Base-by-base conservation (phyloP, 805 yeast species). In the Cyberlindnera suaveolens region DNA sequence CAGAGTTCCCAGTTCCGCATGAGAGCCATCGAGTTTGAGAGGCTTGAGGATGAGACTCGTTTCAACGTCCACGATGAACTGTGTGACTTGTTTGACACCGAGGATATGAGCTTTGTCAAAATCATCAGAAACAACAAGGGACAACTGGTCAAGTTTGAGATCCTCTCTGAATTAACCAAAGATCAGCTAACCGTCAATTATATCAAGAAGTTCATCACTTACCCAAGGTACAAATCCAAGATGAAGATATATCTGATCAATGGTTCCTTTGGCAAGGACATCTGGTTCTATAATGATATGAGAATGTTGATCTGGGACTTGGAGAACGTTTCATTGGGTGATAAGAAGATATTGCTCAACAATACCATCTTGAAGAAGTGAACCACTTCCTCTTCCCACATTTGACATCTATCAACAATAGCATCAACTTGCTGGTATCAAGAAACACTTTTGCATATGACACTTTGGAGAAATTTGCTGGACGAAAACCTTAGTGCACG, bases 171-270 rank as follows among this genome's bases (percentile, higher is more conserved):
- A 2, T 18, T 49, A 23, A 38, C 43, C 5, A 44, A 41, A 18
- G 17, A 41, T 20, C 40, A 47, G 3, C 36, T 58, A 14, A 43
- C 37, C 10, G 49, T 56, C 35, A 48, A 51, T 27, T 58, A 48
- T 23, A 68, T 70, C 15, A 70, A 70, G 46, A 56, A 58, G 34
- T 54, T 60, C 36, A 59, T 70, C 34, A 70, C 74, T 34, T 66
- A 60, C 42, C 75, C 75, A 37, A 54, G 75, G 23, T 70, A 70
- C 46, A 70, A 70, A 44, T 59, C 70, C 38, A 67, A 65, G 27
- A 70, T 70, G 74, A 68, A 68, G 48, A 53, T 70, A 6, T 71
- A 66, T 43, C 36, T 58, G 40, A 49, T 58, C 26, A 47, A 51
- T 19, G 53, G 58, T 2, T 48, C 42, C 18, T 57, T 54, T 32